Percentiles rank a stretch among this genome's conserved stretches.
These are phyloP conservation scores for Phyllosticta capitalensis DNA, from an alignment of 2,329 filamentous ascomycete species.

Conservation along the genomic window DNA sequence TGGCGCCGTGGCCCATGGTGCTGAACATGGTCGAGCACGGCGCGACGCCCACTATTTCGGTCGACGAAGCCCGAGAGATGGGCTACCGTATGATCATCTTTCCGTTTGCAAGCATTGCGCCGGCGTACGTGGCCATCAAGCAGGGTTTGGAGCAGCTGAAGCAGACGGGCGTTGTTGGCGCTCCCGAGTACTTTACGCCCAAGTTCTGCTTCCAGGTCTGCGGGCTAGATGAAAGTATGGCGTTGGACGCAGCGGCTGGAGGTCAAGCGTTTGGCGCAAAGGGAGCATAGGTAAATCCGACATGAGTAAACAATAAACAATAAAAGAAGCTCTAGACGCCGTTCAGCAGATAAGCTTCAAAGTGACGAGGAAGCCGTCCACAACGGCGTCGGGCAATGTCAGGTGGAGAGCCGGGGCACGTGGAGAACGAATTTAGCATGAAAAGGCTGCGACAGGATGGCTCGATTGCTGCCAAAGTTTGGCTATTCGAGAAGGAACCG, in stretches of 20 bases:
- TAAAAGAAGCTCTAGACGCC: background rate
- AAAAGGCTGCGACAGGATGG: background rate
- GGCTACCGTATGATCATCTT: constrained; percentile 53
- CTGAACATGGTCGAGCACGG: constrained; percentile 40
- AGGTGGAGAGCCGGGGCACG: background rate
- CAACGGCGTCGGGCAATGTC: background rate
- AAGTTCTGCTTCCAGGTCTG: constrained; percentile 43
- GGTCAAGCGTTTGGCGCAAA: constrained; percentile 22
- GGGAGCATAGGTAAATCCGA: constrained; percentile 2
- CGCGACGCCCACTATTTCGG: constrained; percentile 44
- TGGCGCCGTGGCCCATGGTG: constrained; percentile 31
- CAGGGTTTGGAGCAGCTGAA: constrained; percentile 30
- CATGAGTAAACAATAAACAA: background rate
- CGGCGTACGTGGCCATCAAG: constrained; percentile 36
- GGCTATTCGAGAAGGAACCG: background rate
- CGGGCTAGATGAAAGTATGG: constrained; percentile 42
- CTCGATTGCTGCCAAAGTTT: background rate
- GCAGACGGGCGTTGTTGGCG: constrained; percentile 34
- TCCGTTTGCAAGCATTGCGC: constrained; percentile 41
- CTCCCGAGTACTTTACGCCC: constrained; percentile 32
- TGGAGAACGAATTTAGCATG: background rate
- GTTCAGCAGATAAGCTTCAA: background rate
- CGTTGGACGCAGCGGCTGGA: constrained; percentile 40
- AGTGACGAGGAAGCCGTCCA: background rate
- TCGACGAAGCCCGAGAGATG: constrained; percentile 43